A percentile compares a stretch with the other conserved stretches of the same genome.
Evolutionary conservation across 257 asterid genomes (phyloP).

Genomic region (Ilex asprella): DNA sequence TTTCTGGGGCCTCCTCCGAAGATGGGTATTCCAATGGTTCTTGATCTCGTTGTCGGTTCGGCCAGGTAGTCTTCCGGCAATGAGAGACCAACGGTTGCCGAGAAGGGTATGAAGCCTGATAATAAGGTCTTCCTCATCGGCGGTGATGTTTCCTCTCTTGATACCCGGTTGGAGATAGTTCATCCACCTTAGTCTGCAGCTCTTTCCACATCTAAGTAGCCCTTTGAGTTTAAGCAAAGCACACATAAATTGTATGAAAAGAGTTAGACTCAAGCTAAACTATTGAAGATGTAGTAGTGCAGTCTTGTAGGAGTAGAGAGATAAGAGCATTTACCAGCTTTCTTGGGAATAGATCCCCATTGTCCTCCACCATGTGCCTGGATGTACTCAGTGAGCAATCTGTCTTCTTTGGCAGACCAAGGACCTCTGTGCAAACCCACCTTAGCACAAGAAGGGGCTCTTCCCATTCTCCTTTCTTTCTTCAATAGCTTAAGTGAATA

Average conservation of each 20-base stretch:
- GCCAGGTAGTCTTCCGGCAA: conserved; percentile 71
- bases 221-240: conserved; percentile 20
- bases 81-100: conserved; percentile 78
- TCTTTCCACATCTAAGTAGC: conserved; percentile 68
- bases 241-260: no score
- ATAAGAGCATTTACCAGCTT: conserved; percentile 31
- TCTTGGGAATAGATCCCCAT: conserved; percentile 52
- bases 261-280: no score
- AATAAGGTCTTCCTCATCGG: conserved; percentile 66
- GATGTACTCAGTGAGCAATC: conserved; percentile 32
- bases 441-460: conserved; percentile 52
- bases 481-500: neutral
- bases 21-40: conserved; percentile 20
- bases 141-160: conserved; percentile 51
- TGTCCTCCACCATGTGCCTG: conserved; percentile 55
- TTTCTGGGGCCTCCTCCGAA: conserved; percentile 37
- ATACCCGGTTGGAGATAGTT: conserved; percentile 72
- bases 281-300: neutral
- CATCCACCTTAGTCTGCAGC: conserved; percentile 76
- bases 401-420: conserved; percentile 52
- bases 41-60: neutral
- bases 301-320: neutral
- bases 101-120: conserved; percentile 51
- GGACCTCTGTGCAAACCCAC: conserved; percentile 46
- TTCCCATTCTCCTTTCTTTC: conserved; percentile 27